Evolutionary conservation across 345 rosid genomes (phyloP).

Genomic region (rapeseed (Brassica napus)): DNA sequence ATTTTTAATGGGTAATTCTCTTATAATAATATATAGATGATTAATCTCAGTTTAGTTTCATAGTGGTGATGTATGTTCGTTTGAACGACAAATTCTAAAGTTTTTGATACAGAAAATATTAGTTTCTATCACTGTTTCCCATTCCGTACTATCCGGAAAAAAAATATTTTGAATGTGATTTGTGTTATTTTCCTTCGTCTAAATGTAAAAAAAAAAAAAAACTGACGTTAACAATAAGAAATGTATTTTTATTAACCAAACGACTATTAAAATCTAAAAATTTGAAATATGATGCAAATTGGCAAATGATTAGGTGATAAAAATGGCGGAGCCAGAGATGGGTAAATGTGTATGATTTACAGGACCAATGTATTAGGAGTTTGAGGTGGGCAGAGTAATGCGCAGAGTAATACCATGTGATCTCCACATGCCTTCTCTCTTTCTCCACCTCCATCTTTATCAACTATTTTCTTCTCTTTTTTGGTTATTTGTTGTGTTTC

Average conservation of each 20-base stretch:
- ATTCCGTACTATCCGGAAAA: neutral
- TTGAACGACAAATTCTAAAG: neutral
- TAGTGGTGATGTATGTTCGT: neutral
- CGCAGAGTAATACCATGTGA: slow-evolving; percentile 44
- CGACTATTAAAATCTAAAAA: neutral
- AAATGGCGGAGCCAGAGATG: slow-evolving; percentile 17
- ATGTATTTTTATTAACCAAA: neutral
- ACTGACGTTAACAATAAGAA: too few species aligned
- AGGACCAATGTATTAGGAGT: slow-evolving; percentile 28
- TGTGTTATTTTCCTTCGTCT: neutral
- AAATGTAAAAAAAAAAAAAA: neutral
- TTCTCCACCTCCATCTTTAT: slow-evolving; percentile 5
- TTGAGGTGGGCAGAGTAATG: slow-evolving; percentile 35
- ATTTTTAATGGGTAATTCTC: too few species aligned
- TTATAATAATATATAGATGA: too few species aligned
- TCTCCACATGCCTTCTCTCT: slow-evolving; percentile 37
- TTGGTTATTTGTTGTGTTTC: neutral
- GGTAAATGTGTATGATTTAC: slow-evolving; percentile 17
- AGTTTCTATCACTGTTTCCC: neutral
- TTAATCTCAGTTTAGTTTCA: neutral
- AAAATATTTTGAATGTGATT: neutral
- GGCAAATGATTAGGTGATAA: slow-evolving; percentile 3
- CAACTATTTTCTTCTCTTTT: neutral
- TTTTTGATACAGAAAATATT: neutral
- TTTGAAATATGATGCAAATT: neutral